Evolutionary conservation across 768 basidiomycete genomes (phyloP), one percentile per base, ranked within the genome.

Genomic region (Leccinellum albellum): DNA sequence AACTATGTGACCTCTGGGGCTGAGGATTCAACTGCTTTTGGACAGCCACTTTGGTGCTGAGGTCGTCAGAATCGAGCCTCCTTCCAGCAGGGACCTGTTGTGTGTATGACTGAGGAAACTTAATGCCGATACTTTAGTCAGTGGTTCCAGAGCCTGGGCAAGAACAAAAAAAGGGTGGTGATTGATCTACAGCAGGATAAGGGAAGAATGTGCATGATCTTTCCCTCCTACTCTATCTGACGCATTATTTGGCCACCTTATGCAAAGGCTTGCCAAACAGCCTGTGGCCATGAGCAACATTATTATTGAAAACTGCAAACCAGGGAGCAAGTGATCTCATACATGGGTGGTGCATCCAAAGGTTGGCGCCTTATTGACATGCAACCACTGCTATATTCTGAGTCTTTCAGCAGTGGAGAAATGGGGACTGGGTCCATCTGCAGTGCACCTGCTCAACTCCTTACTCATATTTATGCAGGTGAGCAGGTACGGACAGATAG

Each of bases 381-480:
- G 35, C 15, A 35, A 35, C 35, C 21, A 0, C 35, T 0, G 37
- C 33, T 15, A 12, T 6, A 32, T 32, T 35, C n/a, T n/a, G n/a
- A n/a, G n/a, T n/a, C 2, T 54, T 35, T 17, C 61, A 88, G 87
- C 86, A 1, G 75, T 89, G 9, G 86, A 88, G 64, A 86, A 83
- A 70, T 88, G 87, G 86, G 75, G 75, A 1, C 73, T 88, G 33
- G 85, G 84, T 6, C 86, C 86, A 2, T 71, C 71, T 10, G 76
- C 78, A 53, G 66, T 88, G 4, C 82, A 81, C 21, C 84, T 83
- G n/a, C 82, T 85, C 58, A 95, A 96, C 63, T 89, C 92, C 0
- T 86, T 85, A 52, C 80, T 98, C 56, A 91, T 98, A 64, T 94
- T 91, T 66, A 96, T 94, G 7, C 91, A 94, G 60, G 84, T 89